A percentile compares a stretch with the other conserved stretches of the same genome.
These are phyloP conservation scores for Dictyostelium citrinum DNA, from an alignment of 78 protist genomes.

Conservation along the genomic window DNA sequence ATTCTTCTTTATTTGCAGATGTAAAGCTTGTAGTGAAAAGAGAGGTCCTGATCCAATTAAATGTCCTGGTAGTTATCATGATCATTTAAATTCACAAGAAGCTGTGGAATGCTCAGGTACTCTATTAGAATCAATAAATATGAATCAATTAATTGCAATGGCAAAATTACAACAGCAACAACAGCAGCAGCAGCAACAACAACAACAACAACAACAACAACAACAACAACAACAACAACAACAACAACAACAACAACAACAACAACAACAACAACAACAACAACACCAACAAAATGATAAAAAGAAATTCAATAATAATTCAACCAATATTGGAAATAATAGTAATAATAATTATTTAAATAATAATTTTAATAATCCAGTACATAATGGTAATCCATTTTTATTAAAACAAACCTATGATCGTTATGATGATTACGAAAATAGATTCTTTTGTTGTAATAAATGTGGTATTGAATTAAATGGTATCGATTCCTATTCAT, in stretches of 20 bases:
- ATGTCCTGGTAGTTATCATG: constrained; percentile 17
- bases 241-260: not conserved
- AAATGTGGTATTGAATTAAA: constrained; percentile 23
- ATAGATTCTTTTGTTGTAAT: constrained; percentile 20
- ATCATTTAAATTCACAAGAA: not conserved
- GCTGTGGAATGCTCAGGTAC: constrained; percentile 11
- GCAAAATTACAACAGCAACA: not conserved
- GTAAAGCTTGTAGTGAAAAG: constrained; percentile 60
- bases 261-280: not conserved
- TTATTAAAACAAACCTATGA: not conserved
- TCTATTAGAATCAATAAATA: constrained; percentile 20
- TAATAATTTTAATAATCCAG: not conserved
- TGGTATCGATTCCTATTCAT: not conserved
- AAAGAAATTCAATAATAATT: not conserved
- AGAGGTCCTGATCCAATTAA: constrained; percentile 35
- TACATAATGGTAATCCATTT: not conserved
- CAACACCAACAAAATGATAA: not conserved
- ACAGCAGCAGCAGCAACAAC: not conserved
- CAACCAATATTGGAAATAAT: no score
- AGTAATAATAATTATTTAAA: not conserved
- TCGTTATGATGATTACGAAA: constrained; percentile 30
- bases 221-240: not conserved
- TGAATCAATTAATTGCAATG: not conserved
- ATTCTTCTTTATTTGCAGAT: constrained; percentile 49
- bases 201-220: no score